These are phyloP conservation scores for Claviceps sp. DNA, from an alignment of 2,329 filamentous ascomycete species.

Conservation along the genomic window DNA sequence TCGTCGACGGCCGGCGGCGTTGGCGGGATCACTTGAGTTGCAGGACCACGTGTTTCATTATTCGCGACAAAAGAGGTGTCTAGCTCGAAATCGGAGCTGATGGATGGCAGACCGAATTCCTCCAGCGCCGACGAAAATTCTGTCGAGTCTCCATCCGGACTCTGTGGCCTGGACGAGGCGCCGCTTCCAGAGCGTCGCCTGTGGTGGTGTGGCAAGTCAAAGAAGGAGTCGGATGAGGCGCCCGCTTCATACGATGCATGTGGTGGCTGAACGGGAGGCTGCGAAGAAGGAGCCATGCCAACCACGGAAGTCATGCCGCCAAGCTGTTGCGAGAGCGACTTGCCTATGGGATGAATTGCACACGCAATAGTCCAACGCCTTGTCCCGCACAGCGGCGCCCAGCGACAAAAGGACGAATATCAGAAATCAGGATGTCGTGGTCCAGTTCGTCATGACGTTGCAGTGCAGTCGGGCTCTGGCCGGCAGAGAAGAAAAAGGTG, in stretches of 20 bases:
- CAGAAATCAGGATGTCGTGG: not conserved
- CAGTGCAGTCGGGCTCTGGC: conserved; percentile 4
- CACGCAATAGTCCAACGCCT: not conserved
- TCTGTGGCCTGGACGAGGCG: not conserved
- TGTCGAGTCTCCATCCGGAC: not conserved
- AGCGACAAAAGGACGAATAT: not conserved
- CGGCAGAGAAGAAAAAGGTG: conserved; percentile 3
- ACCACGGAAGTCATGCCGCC: conserved; percentile 4
- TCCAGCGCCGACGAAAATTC: conserved; percentile 15
- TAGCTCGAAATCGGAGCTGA: conserved; percentile 37
- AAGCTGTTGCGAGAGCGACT: not conserved
- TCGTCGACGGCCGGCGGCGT: not conserved
- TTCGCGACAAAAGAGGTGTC: conserved; percentile 31
- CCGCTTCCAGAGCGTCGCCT: not conserved
- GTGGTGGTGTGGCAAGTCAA: not conserved
- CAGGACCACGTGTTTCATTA: not conserved
- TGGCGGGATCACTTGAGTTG: conserved; percentile 5
- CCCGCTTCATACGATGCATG: conserved; percentile 4
- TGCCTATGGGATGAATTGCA: not conserved
- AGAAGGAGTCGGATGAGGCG: not conserved
- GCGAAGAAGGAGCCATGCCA: conserved; percentile 4
- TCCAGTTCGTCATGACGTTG: conserved; percentile 2
- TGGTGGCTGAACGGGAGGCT: conserved; percentile 3
- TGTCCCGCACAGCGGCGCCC: not conserved
- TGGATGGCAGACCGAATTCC: conserved; percentile 38